A percentile compares a stretch with the other conserved stretches of the same genome.
phyloP scores from a whole-genome alignment of 2,329 filamentous ascomycete genomes.

The Arthrinium puccinioides region DNA sequence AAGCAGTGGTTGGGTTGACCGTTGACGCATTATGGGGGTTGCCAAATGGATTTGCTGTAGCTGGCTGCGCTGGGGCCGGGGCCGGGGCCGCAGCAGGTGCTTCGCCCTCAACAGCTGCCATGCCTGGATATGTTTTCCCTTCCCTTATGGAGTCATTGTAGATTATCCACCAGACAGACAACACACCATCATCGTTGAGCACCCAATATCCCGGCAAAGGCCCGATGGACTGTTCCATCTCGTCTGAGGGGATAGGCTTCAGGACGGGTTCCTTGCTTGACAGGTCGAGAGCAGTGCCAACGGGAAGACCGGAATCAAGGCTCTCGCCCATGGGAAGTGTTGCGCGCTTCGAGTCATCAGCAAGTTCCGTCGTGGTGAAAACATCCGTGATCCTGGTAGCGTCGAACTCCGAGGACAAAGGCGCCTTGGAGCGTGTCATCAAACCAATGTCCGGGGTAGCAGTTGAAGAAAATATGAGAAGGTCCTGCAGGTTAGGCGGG shows the following conservation, averaged over 20 bases:
- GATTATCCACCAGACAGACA: conserved; percentile 85
- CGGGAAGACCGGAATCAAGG: conserved; percentile 64
- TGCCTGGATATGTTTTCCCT: conserved; percentile 64
- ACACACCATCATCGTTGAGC: conserved; percentile 80
- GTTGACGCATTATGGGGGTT: conserved; percentile 10
- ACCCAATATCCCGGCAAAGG: conserved; percentile 80
- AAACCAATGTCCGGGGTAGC: conserved; percentile 73
- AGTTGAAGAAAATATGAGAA: conserved; percentile 76
- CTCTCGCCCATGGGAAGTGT: conserved; percentile 65
- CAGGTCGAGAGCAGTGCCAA: conserved; percentile 79
- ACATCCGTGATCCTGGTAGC: conserved; percentile 54
- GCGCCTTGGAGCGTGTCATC: conserved; percentile 63
- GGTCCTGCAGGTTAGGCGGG: conserved; percentile 70
- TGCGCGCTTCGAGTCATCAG: conserved; percentile 68
- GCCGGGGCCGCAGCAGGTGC: conserved; percentile 21
- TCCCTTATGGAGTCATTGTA: conserved; percentile 80
- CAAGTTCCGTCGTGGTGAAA: conserved; percentile 67
- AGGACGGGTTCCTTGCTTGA: conserved; percentile 72
- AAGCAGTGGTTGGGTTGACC: conserved; percentile 27
- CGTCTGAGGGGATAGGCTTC: conserved; percentile 68
- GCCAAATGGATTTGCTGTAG: conserved; percentile 18
- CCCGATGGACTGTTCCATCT: conserved; percentile 69
- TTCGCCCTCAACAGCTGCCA: conserved; percentile 42
- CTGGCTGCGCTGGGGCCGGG: conserved; percentile 25
- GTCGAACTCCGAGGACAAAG: conserved; percentile 54